Conservation (phyloP, 2,329 filamentous ascomycete genomes). For the Calonectria montana region DNA sequence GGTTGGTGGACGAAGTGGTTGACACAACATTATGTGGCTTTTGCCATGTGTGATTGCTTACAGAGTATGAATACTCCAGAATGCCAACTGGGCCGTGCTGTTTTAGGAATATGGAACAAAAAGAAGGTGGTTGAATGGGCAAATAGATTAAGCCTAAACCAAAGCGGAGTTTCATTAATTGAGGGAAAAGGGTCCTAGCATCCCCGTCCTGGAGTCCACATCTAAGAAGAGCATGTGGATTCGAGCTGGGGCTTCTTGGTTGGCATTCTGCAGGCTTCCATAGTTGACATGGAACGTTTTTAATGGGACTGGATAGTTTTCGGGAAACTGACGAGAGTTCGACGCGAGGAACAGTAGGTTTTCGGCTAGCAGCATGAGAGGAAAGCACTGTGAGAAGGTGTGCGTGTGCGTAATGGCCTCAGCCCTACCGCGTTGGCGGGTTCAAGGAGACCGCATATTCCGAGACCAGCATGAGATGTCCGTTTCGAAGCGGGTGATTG, state of each 20-base stretch:
- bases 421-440: slow-evolving; percentile 7
- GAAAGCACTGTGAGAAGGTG: background rate
- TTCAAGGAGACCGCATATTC: background rate
- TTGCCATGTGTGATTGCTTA: background rate
- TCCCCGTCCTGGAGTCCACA: background rate
- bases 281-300: background rate
- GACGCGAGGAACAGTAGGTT: background rate
- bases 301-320: background rate
- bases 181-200: background rate
- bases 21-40: slow-evolving; percentile 8
- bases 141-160: background rate
- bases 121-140: slow-evolving; percentile 18
- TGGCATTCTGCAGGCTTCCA: background rate
- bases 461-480: background rate
- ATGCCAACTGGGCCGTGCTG: background rate
- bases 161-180: slow-evolving; percentile 5
- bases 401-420: background rate
- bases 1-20: slow-evolving; percentile 13
- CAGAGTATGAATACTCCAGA: background rate
- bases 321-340: background rate
- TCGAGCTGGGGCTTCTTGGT: background rate
- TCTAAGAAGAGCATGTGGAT: slow-evolving; percentile 11
- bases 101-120: slow-evolving; percentile 5
- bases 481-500: background rate
- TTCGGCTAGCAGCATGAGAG: background rate